Conservation (phyloP, 805 yeast genomes). For the Myxozyma udenii region DNA sequence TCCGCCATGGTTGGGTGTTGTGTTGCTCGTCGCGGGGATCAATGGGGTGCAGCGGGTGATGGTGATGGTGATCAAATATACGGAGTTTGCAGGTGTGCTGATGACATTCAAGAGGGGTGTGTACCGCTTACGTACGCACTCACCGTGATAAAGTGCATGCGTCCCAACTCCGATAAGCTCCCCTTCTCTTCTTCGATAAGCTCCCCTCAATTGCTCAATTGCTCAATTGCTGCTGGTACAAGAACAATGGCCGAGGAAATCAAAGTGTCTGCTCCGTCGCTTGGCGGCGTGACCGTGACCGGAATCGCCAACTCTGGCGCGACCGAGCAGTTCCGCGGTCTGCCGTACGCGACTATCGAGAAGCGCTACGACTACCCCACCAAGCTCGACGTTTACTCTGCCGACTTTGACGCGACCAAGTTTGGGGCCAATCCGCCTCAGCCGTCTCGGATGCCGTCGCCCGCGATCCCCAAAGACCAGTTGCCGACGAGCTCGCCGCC, state of each 20-base stretch:
- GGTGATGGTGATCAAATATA: no score
- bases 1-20: no score
- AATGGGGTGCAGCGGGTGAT: no score
- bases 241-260: constrained; percentile 4
- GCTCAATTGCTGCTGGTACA: neutral
- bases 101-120: no score
- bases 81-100: no score
- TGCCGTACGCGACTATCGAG: constrained; percentile 15
- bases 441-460: constrained; percentile 11
- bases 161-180: neutral
- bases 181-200: neutral
- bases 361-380: constrained; percentile 25
- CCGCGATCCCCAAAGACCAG: constrained; percentile 20
- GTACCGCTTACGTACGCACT: no score
- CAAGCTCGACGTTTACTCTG: constrained; percentile 9
- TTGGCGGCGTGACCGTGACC: constrained; percentile 21
- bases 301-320: constrained; percentile 10
- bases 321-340: constrained; percentile 22
- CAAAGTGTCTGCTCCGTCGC: constrained; percentile 17
- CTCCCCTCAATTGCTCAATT: neutral
- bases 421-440: constrained; percentile 29
- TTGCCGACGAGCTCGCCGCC: constrained; percentile 10
- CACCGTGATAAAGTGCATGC: no score
- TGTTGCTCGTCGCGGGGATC: no score
- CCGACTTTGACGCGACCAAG: constrained; percentile 23